phyloP scores from a whole-genome alignment of 208 protist genomes.

The Leishmania major region DNA sequence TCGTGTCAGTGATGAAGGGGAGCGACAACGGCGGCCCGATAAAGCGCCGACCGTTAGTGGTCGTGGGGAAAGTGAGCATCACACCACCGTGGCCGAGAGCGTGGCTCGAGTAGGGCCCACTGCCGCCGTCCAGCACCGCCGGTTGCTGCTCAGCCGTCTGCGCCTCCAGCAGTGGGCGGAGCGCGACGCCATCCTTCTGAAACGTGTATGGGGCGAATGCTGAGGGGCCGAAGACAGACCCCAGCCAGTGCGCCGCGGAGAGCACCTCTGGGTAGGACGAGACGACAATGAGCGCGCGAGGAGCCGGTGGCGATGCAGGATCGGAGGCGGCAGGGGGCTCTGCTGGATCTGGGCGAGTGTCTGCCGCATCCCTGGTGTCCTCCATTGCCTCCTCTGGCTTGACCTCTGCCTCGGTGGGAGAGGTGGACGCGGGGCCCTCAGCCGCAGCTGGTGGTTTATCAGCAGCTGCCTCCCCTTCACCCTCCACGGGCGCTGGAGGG shows the following conservation, averaged over 20 bases:
- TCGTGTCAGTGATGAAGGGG: constrained; percentile 23
- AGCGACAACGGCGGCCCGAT: constrained; percentile 6
- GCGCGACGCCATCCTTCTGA: constrained; percentile 25
- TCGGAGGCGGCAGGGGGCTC: neutral
- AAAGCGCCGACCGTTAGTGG: neutral
- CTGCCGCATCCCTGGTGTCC: neutral
- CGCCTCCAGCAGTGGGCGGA: constrained; percentile 27
- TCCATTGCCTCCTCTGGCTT: neutral
- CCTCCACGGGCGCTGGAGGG: neutral
- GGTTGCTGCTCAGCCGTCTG: neutral
- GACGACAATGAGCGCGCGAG: constrained; percentile 59
- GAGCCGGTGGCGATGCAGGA: constrained; percentile 7
- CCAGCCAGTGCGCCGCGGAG: constrained; percentile 44
- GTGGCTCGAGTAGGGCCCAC: neutral
- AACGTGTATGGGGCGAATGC: constrained; percentile 59
- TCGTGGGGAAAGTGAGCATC: neutral
- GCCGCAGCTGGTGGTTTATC: neutral
- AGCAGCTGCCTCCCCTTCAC: constrained; percentile 12
- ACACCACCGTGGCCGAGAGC: neutral
- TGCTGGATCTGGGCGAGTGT: neutral
- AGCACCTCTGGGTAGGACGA: constrained; percentile 43
- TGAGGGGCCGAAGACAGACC: constrained; percentile 56
- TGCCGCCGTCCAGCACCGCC: neutral
- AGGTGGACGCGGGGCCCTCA: neutral
- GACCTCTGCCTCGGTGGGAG: neutral